These are phyloP conservation scores for Anthoceros angustus DNA, from an alignment of 225 moss, liverwort and hornwort species.

Conservation along the genomic window DNA sequence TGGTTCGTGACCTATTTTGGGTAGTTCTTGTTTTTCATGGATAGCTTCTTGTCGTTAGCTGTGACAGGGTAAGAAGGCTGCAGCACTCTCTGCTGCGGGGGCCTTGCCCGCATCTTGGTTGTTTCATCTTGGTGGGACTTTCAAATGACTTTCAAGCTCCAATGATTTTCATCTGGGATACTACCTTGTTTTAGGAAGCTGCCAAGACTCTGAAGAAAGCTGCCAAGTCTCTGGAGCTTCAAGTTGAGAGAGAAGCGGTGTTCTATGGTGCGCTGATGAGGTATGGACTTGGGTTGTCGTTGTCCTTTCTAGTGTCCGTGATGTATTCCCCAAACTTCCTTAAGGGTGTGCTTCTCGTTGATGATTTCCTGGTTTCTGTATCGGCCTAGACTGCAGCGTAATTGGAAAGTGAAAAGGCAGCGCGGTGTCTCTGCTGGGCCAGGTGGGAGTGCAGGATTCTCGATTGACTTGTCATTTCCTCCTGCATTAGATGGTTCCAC, in stretches of 20 bases:
- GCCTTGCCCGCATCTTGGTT: constrained; percentile 2
- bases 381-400: constrained; percentile 62
- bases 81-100: not conserved
- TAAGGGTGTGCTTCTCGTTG: not conserved
- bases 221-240: constrained; percentile 78
- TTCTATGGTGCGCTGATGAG: constrained; percentile 99
- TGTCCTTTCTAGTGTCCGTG: constrained; percentile 7
- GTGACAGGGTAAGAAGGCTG: too few species aligned
- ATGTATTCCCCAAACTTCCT: not conserved
- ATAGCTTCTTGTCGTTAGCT: too few species aligned
- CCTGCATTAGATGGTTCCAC: constrained; percentile 27
- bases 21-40: too few species aligned
- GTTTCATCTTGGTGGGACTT: too few species aligned
- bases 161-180: too few species aligned
- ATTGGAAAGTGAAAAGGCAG: constrained; percentile 99
- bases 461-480: constrained; percentile 48
- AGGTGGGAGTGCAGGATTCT: constrained; percentile 89
- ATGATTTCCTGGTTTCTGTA: not conserved
- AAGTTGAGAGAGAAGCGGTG: constrained; percentile 88
- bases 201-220: constrained; percentile 83
- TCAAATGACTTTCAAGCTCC: too few species aligned
- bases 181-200: constrained; percentile 34
- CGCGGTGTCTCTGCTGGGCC: constrained; percentile 84
- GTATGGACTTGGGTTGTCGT: constrained; percentile 19
- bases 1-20: constrained; percentile 7